These are phyloP conservation scores for Massarina eburnea DNA, from an alignment of 2,329 filamentous ascomycete genomes.

Conservation along the genomic window DNA sequence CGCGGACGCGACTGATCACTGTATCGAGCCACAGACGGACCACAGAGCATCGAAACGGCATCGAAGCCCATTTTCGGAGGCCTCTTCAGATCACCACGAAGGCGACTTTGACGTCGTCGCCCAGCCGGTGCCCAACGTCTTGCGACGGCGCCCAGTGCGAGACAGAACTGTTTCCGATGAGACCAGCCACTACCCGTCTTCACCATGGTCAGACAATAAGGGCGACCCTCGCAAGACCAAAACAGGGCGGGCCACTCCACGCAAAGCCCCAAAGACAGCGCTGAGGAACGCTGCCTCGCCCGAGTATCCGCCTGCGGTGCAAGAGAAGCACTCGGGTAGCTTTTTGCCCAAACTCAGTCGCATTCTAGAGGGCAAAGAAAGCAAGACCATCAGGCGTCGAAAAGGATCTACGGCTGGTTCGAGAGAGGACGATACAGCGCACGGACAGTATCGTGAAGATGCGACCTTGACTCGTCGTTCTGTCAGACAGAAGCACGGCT, in stretches of 20 bases:
- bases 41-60: constrained; percentile 23
- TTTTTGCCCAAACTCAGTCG: constrained; percentile 46
- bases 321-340: constrained; percentile 21
- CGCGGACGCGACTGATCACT: constrained; percentile 24
- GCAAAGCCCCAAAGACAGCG: constrained; percentile 23
- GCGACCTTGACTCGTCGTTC: constrained; percentile 27
- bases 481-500: constrained; percentile 35
- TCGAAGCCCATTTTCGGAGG: constrained; percentile 19
- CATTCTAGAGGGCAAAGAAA: constrained; percentile 44
- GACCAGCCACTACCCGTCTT: constrained; percentile 15
- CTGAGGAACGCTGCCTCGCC: constrained; percentile 15
- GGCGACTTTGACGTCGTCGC: constrained; percentile 9
- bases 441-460: constrained; percentile 24
- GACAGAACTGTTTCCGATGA: constrained; percentile 23
- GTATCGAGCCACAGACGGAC: constrained; percentile 29
- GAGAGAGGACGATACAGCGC: constrained; percentile 8
- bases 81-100: constrained; percentile 16
- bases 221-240: constrained; percentile 24
- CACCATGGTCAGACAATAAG: constrained; percentile 25
- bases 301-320: constrained; percentile 11
- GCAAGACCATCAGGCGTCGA: constrained; percentile 19
- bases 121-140: constrained; percentile 12
- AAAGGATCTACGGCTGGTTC: constrained; percentile 26
- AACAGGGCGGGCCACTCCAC: constrained; percentile 18
- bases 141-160: constrained; percentile 29